Evolutionary conservation across 192 early-diverging fungal genomes (phyloP), one percentile per base, ranked within the genome.

Genomic region (Gonapodya sp.): DNA sequence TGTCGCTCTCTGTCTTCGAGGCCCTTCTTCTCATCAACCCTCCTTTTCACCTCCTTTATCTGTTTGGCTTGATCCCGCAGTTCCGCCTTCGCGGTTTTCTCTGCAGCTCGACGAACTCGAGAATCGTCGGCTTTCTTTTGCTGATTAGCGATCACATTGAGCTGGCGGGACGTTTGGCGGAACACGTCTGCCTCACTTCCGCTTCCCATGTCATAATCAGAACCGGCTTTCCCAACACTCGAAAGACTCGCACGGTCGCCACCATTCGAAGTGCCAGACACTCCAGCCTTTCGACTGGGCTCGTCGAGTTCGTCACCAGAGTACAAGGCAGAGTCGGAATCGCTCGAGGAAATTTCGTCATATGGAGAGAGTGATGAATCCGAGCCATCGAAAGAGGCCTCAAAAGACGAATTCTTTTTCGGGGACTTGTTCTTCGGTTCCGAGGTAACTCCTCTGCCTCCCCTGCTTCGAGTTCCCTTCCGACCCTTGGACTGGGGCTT

Each of bases 1-100:
- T 86, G 83, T 34, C 93, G 79, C 16, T 80, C 80, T 35, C 81
- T 46, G 78, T 94, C 91, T 73, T 77, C 75, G 18, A 24, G 85
- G 83, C 2, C 85, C 82, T 72, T 85, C 83, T 36, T 86, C 86
- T 8, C 87, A 83, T 35, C 84, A 85, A 72, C 83, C 75, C 80
- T 87, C 80, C 36, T 86, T 81, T 73, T 88, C 84, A 78, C 80
- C 35, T 33, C 85, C 80, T 74, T 88, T 85, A 1, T 46, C 46
- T 46, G 88, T 90, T 31, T 64, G 8, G 46, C 46, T 64, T 24
- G 46, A 8, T 64, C 46, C 8, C 46, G 46, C 24, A 64, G 24
- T 24, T 64, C 46, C 8, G 46, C 46, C 24, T 64, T 64, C 8
- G 46, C 46, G 24, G 46, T 64, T 24, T 64, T 64, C 24, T 64